These are phyloP conservation scores for Moesziomyces globuligerus DNA, from an alignment of 1,284 basidiomycete genomes.

Conservation along the genomic window DNA sequence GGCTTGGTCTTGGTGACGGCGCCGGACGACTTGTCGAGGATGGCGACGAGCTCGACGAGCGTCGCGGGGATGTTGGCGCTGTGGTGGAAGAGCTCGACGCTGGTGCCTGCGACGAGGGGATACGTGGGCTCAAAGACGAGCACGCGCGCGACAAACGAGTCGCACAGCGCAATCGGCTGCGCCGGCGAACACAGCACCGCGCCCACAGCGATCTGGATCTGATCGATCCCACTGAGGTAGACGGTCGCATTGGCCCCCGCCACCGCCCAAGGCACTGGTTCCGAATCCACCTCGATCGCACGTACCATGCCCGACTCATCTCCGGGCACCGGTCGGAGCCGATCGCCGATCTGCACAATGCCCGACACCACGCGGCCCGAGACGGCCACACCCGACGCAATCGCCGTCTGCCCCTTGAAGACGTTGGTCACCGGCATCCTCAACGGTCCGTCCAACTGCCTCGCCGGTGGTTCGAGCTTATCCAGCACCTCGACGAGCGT, in stretches of 20 bases:
- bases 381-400: slow-evolving; percentile 78
- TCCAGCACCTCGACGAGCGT: slow-evolving; percentile 84
- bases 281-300: slow-evolving; percentile 86
- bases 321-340: slow-evolving; percentile 85
- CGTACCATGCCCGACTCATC: slow-evolving; percentile 84
- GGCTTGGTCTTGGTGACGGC: slow-evolving; percentile 81
- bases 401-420: slow-evolving; percentile 83
- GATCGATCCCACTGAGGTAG: slow-evolving; percentile 84
- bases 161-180: slow-evolving; percentile 77
- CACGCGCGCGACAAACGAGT: slow-evolving; percentile 83
- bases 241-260: slow-evolving; percentile 89
- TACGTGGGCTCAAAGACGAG: slow-evolving; percentile 92
- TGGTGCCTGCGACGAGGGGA: slow-evolving; percentile 86
- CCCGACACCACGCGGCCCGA: slow-evolving; percentile 88
- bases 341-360: slow-evolving; percentile 90
- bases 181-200: slow-evolving; percentile 82
- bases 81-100: slow-evolving; percentile 88
- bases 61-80: slow-evolving; percentile 90
- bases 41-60: slow-evolving; percentile 80
- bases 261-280: slow-evolving; percentile 83
- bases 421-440: slow-evolving; percentile 94
- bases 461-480: slow-evolving; percentile 75
- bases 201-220: slow-evolving; percentile 84
- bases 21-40: slow-evolving; percentile 82
- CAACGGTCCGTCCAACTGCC: slow-evolving; percentile 81